Evolutionary conservation across 2,329 filamentous ascomycete species (phyloP), one percentile per base, ranked within the genome.

Genomic region (Colletotrichum sojae): DNA sequence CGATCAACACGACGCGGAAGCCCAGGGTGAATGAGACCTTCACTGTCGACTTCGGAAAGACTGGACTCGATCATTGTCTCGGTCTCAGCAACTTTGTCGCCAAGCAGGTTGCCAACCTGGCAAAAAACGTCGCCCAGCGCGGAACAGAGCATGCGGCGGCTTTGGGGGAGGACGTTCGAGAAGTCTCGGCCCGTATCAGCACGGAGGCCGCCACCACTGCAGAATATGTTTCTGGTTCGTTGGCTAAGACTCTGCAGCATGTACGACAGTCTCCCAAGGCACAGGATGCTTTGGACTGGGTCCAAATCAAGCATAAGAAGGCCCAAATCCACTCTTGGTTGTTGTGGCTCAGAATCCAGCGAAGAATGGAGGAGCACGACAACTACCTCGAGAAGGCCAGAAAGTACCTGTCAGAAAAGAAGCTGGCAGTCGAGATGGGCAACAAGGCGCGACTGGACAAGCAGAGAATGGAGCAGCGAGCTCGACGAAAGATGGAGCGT

Each of bases 1-100:
- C 86, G 2, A 83, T 92, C 43, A 81, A 85, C 63, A 89, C 89
- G 1, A 88, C 83, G 15, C 87, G 84, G 63, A 87, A 86, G 70
- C 90, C 90, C 25, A 87, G 84, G 76, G 83, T 91, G 71, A 88
- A 88, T 73, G 88, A 91, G 78, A 86, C 85, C 0, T 88, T 91
- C 75, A 83, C 85, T 46, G 79, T 91, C 36, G 85, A 90, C 75
- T 89, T 91, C 76, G 87, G 88, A 54, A 84, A 80, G 75, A 80
- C 83, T 22, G 77, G 82, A 16, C 76, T 87, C 49, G 80, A 79
- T 13, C 82, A 83, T 46, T 82, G 81, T 15, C 71, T 85, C 6
- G 84, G 85, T 63, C 80, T 79, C 8, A 83, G 84, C 20, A 81
- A 80, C 67, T 75, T 81, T 15, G 77, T 86, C 4, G 80, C 83